Base-by-base conservation (phyloP, 495 filamentous ascomycete genomes). In the Penicillium odoratum region DNA sequence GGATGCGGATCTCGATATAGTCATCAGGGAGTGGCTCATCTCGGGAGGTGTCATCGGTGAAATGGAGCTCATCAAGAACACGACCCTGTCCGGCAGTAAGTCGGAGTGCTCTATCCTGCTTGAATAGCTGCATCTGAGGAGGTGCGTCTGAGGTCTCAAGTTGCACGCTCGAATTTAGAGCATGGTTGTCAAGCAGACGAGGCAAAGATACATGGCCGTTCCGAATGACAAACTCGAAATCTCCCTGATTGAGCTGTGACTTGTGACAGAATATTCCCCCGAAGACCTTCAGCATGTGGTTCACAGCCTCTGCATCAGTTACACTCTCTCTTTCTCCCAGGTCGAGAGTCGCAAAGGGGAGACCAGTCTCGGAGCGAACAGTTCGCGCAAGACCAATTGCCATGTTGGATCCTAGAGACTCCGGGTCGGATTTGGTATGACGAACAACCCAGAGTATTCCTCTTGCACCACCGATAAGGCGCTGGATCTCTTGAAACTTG, bases 61-160 rank as follows among this genome's bases (percentile, higher is more conserved):
- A 78, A 9, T 68, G 62, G 9, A 77, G 55, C 11, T 63, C 69
- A 52, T 73, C 73, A 5, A 78, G 57, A 9, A 67, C 61, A 16
- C 72, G 61, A 0, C 62, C 61, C 1, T 50, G 59, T 1, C 60
- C 65, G 38, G 68, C 55, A 11, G 56, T 57, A 2, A 78, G 57
- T 28, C 57, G 50, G 1, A 78, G 61, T 0, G 74, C 60, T 5
- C 75, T 43, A 2, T 63, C 57, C 31, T 75, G 70, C n/a, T 69
- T 57, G 36, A 74, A 68, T 0, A 26, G 38, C 31, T 72, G 67
- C 26, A 66, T 7, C 42, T 67, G 52, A 1, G 64, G 59, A 25
- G 67, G 61, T 1, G 61, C 62, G n/a, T 66, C 51, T 4, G 51
- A 42, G 18, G 66, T 61, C 25, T 69, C 66, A 21, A 64, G 62